Percentiles rank a stretch among this genome's conserved stretches.
Conservation (phyloP, 2,329 filamentous ascomycete genomes). For the Paecilomyces niveus region DNA sequence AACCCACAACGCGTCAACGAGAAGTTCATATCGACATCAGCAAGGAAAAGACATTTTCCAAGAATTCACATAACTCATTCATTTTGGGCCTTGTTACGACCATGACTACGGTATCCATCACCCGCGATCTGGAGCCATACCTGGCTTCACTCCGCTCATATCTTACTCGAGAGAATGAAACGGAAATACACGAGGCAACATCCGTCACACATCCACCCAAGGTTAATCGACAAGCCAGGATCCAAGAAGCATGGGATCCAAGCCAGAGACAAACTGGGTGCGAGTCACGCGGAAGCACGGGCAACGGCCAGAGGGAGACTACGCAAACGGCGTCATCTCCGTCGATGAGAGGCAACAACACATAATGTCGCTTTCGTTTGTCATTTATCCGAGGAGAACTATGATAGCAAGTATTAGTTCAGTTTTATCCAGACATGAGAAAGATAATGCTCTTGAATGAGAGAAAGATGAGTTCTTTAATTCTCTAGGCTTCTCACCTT, state of each 20-base stretch:
- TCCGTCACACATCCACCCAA: neutral
- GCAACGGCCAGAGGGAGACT: neutral
- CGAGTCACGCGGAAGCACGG: neutral
- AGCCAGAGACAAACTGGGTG: slow-evolving; percentile 30
- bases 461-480: slow-evolving; percentile 2
- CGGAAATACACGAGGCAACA: neutral
- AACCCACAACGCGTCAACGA: neutral
- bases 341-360: neutral
- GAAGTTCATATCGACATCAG: neutral
- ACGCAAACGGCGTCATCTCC: neutral
- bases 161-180: slow-evolving; percentile 7
- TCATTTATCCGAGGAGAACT: neutral
- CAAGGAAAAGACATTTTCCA: neutral
- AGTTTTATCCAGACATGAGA: neutral
- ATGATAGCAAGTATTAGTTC: neutral
- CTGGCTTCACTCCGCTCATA: slow-evolving; percentile 22
- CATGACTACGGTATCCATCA: slow-evolving; percentile 25
- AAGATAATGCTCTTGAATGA: neutral
- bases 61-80: neutral
- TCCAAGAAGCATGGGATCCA: neutral
- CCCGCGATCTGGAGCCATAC: slow-evolving; percentile 22
- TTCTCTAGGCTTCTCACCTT: slow-evolving; percentile 44
- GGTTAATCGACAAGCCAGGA: neutral
- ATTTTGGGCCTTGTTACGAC: slow-evolving; percentile 1
- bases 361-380: neutral